A percentile compares a stretch with the other conserved stretches of the same genome.
Evolutionary conservation across 2,329 filamentous ascomycete genomes (phyloP).

Genomic region (Diaporthe batatas): DNA sequence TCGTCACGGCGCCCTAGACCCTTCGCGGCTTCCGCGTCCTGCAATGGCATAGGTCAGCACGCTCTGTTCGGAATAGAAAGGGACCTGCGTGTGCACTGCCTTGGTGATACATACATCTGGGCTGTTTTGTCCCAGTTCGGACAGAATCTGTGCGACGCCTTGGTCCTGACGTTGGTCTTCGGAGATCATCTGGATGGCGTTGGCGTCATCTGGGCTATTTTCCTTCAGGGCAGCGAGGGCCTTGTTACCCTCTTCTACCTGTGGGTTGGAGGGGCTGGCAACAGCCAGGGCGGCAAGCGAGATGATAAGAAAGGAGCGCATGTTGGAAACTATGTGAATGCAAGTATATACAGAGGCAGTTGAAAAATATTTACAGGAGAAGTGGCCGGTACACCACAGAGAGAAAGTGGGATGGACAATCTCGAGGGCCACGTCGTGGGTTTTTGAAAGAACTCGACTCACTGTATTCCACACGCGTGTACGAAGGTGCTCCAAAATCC

Average conservation of each 20-base stretch:
- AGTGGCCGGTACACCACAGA: not conserved
- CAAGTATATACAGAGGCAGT: not conserved
- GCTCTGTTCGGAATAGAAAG: not conserved
- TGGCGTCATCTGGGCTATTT: conserved; percentile 31
- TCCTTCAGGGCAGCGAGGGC: conserved; percentile 25
- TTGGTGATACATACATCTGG: not conserved
- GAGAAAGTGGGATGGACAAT: not conserved
- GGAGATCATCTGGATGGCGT: conserved; percentile 35
- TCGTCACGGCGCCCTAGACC: conserved; percentile 37
- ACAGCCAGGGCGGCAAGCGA: conserved; percentile 1
- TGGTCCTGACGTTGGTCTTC: conserved; percentile 24
- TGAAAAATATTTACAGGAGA: conserved; percentile 19
- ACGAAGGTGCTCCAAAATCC: not conserved
- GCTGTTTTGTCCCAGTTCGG: conserved; percentile 29
- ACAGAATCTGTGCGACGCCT: conserved; percentile 17
- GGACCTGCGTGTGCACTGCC: not conserved
- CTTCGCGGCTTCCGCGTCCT: conserved; percentile 26
- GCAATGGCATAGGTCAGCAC: not conserved
- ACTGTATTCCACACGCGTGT: too few species aligned
- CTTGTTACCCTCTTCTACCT: conserved; percentile 21
- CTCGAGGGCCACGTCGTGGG: not conserved
- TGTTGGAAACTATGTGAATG: not conserved
- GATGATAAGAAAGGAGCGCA: not conserved
- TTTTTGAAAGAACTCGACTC: not conserved
- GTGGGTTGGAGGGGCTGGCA: not conserved